phyloP scores from a whole-genome alignment of 371 early-diverging fungal species.

The Mycotypha africana region DNA sequence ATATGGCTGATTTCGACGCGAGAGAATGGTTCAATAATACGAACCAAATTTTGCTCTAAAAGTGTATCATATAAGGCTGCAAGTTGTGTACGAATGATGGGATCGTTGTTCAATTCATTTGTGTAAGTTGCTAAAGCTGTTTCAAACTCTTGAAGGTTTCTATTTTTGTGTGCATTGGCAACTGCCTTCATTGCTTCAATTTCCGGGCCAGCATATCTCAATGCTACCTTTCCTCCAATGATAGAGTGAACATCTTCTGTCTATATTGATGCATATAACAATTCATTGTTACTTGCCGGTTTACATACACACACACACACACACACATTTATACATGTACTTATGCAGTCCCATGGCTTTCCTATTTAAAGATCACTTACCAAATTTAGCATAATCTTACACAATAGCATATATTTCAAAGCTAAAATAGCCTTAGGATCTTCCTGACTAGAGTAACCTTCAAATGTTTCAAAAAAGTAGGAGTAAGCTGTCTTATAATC shows the following conservation, averaged over 20 bases:
- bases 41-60: conserved; percentile 94
- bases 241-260: conserved; percentile 86
- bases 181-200: conserved; percentile 94
- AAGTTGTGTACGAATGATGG: conserved; percentile 87
- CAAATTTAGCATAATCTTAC: conserved; percentile 95
- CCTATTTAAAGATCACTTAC: conserved; percentile 39
- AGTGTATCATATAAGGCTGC: conserved; percentile 94
- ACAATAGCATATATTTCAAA: conserved; percentile 94
- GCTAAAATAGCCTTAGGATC: conserved; percentile 84
- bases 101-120: conserved; percentile 85
- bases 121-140: conserved; percentile 80
- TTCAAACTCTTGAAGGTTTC: conserved; percentile 93
- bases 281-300: background rate
- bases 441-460: conserved; percentile 86
- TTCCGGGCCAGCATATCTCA: conserved; percentile 68
- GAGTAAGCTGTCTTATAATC: conserved; percentile 98
- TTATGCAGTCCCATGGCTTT: no score
- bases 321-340: no score
- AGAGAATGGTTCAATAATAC: conserved; percentile 98
- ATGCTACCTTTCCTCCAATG: conserved; percentile 77
- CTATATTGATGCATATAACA: conserved; percentile 20
- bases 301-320: no score
- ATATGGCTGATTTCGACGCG: conserved; percentile 95
- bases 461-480: conserved; percentile 98
- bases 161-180: conserved; percentile 90